Conservation (phyloP, 352 stramenopile species). For the Achlya hypogyna region DNA sequence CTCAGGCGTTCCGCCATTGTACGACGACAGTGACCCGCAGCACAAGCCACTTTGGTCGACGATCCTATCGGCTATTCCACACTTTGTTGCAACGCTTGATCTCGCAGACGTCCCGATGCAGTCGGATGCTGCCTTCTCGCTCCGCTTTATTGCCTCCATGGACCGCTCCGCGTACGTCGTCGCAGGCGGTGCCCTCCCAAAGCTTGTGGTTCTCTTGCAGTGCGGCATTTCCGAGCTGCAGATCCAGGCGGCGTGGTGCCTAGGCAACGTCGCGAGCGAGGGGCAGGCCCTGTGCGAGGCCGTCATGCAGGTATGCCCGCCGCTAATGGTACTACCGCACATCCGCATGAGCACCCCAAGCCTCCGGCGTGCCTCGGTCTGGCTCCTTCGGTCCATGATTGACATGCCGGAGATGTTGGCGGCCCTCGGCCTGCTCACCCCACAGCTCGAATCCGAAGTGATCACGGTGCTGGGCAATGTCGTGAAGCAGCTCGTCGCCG, state of each 20-base stretch:
- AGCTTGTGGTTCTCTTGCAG: constrained; percentile 78
- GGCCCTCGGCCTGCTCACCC: constrained; percentile 30
- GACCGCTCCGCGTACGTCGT: constrained; percentile 74
- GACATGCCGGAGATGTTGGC: constrained; percentile 75
- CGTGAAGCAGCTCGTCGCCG: constrained; percentile 65
- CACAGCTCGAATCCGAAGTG: constrained; percentile 58
- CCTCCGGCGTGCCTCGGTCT: constrained; percentile 64
- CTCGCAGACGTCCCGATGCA: constrained; percentile 68
- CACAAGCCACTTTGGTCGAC: constrained; percentile 71
- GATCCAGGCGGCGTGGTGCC: constrained; percentile 80
- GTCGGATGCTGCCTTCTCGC: constrained; percentile 76
- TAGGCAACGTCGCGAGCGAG: constrained; percentile 78
- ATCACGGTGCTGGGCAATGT: constrained; percentile 64
- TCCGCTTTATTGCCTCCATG: constrained; percentile 85
- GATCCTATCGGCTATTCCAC: constrained; percentile 68
- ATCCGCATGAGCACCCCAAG: constrained; percentile 77
- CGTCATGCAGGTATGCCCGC: constrained; percentile 61
- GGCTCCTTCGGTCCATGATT: constrained; percentile 75
- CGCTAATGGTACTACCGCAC: constrained; percentile 58
- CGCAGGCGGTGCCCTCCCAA: constrained; percentile 52
- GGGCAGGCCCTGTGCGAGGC: constrained; percentile 62
- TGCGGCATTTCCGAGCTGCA: constrained; percentile 81
- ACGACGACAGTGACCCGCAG: constrained; percentile 76
- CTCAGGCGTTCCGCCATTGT: constrained; percentile 73
- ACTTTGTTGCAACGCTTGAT: constrained; percentile 71